Evolutionary conservation across 129 eudicot species (phyloP).

Genomic region (Scalesia atractyloides): DNA sequence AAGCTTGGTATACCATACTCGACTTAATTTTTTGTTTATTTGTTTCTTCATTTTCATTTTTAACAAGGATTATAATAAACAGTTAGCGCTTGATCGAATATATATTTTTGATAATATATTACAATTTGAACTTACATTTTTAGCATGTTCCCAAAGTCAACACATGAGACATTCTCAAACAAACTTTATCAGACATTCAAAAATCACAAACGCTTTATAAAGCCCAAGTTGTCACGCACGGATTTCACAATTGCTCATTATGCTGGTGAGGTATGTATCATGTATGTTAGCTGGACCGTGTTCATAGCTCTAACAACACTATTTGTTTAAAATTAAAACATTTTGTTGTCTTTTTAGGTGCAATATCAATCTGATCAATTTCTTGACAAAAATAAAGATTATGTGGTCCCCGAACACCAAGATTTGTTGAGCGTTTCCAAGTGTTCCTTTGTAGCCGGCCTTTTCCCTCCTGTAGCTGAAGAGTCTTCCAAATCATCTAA

Average conservation of each 20-base stretch:
- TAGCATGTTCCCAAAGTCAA: slow-evolving; percentile 99
- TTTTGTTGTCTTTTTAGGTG: slow-evolving; percentile 49
- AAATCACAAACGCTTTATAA: slow-evolving; percentile 77
- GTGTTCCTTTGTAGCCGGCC: slow-evolving; percentile 90
- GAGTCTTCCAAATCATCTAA: slow-evolving; percentile 88
- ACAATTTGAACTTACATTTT: slow-evolving; percentile 5
- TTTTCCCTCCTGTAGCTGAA: slow-evolving; percentile 82
- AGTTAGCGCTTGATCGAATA: slow-evolving; percentile 19
- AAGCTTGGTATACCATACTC: slow-evolving; percentile 77
- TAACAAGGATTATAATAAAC: slow-evolving; percentile 1
- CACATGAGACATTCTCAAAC: slow-evolving; percentile 86
- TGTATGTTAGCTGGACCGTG: slow-evolving; percentile 12
- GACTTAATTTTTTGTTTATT: neutral
- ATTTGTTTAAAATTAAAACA: neutral
- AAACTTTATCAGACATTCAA: slow-evolving; percentile 94
- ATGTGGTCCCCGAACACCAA: slow-evolving; percentile 98
- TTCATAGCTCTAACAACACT: neutral
- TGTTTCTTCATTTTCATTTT: slow-evolving; percentile 7
- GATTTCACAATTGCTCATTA: slow-evolving; percentile 90
- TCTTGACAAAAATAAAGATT: slow-evolving; percentile 97
- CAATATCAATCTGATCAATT: slow-evolving; percentile 94
- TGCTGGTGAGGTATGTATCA: slow-evolving; percentile 92
- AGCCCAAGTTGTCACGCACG: slow-evolving; percentile 94
- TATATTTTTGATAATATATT: neutral
- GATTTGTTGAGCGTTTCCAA: slow-evolving; percentile 85